These are phyloP conservation scores for Verticillium dahliae DNA, from an alignment of 2,329 filamentous ascomycete species.

Conservation along the genomic window DNA sequence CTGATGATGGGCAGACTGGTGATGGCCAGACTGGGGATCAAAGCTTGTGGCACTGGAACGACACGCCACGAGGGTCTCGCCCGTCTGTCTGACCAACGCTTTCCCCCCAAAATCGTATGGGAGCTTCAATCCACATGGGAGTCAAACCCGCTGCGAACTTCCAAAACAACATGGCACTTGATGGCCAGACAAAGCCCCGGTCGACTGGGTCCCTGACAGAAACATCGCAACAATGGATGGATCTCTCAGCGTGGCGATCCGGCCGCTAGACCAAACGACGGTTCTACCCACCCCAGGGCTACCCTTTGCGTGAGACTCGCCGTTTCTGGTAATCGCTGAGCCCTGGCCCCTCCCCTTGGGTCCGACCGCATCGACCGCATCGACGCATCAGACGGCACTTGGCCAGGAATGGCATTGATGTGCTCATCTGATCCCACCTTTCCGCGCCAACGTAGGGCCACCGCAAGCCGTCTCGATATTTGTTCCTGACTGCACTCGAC, in stretches of 20 bases:
- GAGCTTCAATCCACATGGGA: too few species aligned
- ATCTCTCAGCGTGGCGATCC: neutral
- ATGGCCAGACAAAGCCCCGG: neutral
- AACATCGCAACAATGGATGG: neutral
- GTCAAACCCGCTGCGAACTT: neutral
- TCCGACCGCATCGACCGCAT: neutral
- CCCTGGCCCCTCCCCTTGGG: neutral
- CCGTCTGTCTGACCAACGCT: neutral
- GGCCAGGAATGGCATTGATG: neutral
- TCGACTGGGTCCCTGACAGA: neutral
- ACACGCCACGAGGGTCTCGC: neutral
- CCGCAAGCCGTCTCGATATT: neutral
- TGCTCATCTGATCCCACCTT: neutral
- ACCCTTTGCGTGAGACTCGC: neutral
- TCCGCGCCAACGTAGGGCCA: neutral
- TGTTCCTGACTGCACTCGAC: neutral
- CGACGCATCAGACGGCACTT: neutral
- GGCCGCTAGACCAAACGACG: neutral
- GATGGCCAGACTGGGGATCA: neutral
- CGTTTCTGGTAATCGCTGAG: neutral
- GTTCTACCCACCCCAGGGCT: neutral
- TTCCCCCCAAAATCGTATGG: too few species aligned
- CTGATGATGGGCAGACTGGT: neutral
- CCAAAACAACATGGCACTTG: neutral
- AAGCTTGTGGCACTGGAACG: too few species aligned